Evolutionary conservation across 768 basidiomycete genomes (phyloP).

Genomic region (Cyclocybe aegerita): DNA sequence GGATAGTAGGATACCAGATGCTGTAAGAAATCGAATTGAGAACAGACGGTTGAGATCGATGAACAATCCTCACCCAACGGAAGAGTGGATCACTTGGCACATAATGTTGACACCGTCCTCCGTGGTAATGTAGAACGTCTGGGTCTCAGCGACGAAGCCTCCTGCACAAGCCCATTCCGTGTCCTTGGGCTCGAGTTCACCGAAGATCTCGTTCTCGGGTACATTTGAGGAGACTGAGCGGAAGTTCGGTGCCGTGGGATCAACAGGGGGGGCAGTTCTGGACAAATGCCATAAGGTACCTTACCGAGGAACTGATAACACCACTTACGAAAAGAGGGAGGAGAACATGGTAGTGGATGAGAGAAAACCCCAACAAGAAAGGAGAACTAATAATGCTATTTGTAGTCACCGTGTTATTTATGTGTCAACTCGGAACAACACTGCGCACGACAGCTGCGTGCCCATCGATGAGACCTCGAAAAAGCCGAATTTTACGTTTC

Average conservation of each 20-base stretch:
- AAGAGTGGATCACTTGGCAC: slow-evolving; percentile 87
- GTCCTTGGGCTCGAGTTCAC: slow-evolving; percentile 75
- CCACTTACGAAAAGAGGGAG: slow-evolving; percentile 74
- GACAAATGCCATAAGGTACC: slow-evolving; percentile 12
- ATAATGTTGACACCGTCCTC: slow-evolving; percentile 78
- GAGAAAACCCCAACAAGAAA: slow-evolving; percentile 8
- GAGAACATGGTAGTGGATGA: slow-evolving; percentile 65
- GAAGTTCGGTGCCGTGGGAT: slow-evolving; percentile 75
- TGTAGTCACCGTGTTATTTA: slow-evolving; percentile 16
- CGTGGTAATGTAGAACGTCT: slow-evolving; percentile 79
- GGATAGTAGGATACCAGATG: slow-evolving; percentile 91
- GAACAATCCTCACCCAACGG: slow-evolving; percentile 67
- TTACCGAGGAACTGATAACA: not conserved
- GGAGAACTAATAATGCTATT: slow-evolving; percentile 13
- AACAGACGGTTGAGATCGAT: slow-evolving; percentile 9
- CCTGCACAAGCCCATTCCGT: slow-evolving; percentile 79
- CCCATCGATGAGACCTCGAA: slow-evolving; percentile 14
- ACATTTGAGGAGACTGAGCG: slow-evolving; percentile 73
- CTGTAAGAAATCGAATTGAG: slow-evolving; percentile 36
- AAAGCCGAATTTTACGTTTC: not conserved
- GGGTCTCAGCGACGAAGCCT: slow-evolving; percentile 91
- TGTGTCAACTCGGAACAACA: slow-evolving; percentile 16
- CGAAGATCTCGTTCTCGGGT: slow-evolving; percentile 59
- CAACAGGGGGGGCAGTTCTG: slow-evolving; percentile 56
- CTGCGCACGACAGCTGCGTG: slow-evolving; percentile 9